Base-by-base conservation (phyloP, 257 asterid genomes). In the Solanum paucissectum region DNA sequence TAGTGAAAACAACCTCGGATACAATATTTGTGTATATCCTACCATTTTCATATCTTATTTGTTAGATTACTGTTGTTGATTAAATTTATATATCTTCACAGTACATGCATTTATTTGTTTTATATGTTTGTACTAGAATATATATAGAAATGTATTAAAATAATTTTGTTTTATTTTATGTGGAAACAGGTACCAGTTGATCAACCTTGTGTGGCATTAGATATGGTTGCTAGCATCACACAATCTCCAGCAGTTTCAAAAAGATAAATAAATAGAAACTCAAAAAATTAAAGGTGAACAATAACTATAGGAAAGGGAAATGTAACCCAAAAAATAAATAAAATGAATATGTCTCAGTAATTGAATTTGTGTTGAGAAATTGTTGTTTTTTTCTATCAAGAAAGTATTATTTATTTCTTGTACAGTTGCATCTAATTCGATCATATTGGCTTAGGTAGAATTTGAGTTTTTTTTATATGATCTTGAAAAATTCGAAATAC, bases 121-220 rank as follows among this genome's bases (percentile, higher is more conserved):
- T 25, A 25, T 77, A 77, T 4, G n/a, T 79, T 42, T 46, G n/a
- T 79, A 79, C 5, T 9, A n/a, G 9, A 76, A 42, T 44, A 46
- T 64, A 32, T 34, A 33, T 34, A 73, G 5, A 42, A 6, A 21
- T 49, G 8, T 12, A 34, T 14, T 5, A 36, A 62, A 87, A 33
- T 6, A 25, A 40, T 73, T 23, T 87, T 12, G 14, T 73, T 18
- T 6, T 14, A 64, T 3, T 66, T 85, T 38, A 7, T 68, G 75
- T 9, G 0, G 49, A 49, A 87, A 52, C 88, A 92, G 94, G 94
- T 91, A 16, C 93, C 94, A 12, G 92, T 91, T 73, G 92, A 91
- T 90, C 89, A 91, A 84, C 93, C 93, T 3, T 91, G 93, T 68
- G 89, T 91, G 75, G 87, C 89, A n/a, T 36, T 87, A 75, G 87